Evolutionary conservation across 352 stramenopile genomes (phyloP).

Genomic region (Thalassiosira allenii): DNA sequence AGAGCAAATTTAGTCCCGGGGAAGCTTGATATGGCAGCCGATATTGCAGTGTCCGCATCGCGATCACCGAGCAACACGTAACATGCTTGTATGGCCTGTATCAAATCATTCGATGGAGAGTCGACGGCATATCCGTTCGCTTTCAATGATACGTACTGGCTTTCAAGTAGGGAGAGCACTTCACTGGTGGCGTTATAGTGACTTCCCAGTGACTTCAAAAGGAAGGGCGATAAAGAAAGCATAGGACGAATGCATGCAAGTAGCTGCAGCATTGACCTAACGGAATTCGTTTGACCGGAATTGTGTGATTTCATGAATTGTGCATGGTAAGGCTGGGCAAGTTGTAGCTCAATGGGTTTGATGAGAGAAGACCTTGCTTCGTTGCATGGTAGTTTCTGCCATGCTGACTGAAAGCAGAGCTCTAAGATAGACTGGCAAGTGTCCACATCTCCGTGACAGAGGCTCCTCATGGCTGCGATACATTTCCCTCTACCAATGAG

Average conservation of each 20-base stretch:
- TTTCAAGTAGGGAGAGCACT: constrained; percentile 79
- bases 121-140: constrained; percentile 37
- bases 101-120: constrained; percentile 34
- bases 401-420: constrained; percentile 67
- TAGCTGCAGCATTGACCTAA: constrained; percentile 74
- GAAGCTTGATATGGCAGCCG: constrained; percentile 60
- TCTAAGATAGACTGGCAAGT: constrained; percentile 73
- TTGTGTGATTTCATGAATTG: constrained; percentile 72
- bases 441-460: constrained; percentile 68
- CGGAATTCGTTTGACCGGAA: constrained; percentile 59
- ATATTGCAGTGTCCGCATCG: constrained; percentile 67
- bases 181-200: constrained; percentile 82
- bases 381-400: constrained; percentile 66
- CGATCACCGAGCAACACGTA: constrained; percentile 73
- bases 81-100: constrained; percentile 67
- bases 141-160: constrained; percentile 59
- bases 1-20: constrained; percentile 69
- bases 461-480: constrained; percentile 62
- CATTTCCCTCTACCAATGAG: constrained; percentile 52
- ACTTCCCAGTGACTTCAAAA: constrained; percentile 75
- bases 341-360: constrained; percentile 69
- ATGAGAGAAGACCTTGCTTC: constrained; percentile 62
- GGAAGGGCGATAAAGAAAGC: constrained; percentile 69
- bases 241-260: constrained; percentile 67
- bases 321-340: constrained; percentile 76